Conservation (phyloP, 352 stramenopile species). For the Phytophthora ohioensis region DNA sequence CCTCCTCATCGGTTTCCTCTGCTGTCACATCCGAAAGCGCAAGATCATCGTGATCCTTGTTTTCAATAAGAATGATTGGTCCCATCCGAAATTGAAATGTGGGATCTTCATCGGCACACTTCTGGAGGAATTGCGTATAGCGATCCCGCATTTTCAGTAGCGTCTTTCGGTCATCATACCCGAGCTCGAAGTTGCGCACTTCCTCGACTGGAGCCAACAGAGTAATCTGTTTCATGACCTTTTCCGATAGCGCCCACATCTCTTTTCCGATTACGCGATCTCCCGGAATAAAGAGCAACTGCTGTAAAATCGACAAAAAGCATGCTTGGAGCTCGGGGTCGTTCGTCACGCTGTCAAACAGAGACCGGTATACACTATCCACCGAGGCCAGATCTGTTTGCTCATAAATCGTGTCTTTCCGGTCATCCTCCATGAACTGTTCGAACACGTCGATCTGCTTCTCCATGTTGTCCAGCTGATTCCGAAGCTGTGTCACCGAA, state of each 20-base stretch:
- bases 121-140: slow-evolving; percentile 79
- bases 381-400: slow-evolving; percentile 77
- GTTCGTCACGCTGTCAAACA: slow-evolving; percentile 62
- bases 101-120: slow-evolving; percentile 75
- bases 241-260: slow-evolving; percentile 86
- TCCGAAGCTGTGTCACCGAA: slow-evolving; percentile 78
- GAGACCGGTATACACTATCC: slow-evolving; percentile 73
- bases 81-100: slow-evolving; percentile 74
- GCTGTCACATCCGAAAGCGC: slow-evolving; percentile 60
- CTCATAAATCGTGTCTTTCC: slow-evolving; percentile 88
- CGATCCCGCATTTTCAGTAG: slow-evolving; percentile 78
- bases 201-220: slow-evolving; percentile 83
- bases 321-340: slow-evolving; percentile 76
- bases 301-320: slow-evolving; percentile 82
- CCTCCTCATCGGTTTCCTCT: slow-evolving; percentile 78
- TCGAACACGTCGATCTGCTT: slow-evolving; percentile 92
- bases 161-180: slow-evolving; percentile 85
- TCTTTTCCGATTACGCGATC: slow-evolving; percentile 88
- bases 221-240: slow-evolving; percentile 81
- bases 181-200: slow-evolving; percentile 79
- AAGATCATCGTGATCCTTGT: slow-evolving; percentile 69
- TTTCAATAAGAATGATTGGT: slow-evolving; percentile 81
- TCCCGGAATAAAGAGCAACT: slow-evolving; percentile 87
- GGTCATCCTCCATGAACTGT: slow-evolving; percentile 89
- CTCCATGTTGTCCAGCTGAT: slow-evolving; percentile 89